Percentiles rank a stretch among this genome's conserved stretches.
Evolutionary conservation across 495 filamentous ascomycete genomes (phyloP).

Genomic region (Aspergillus mulundensis): DNA sequence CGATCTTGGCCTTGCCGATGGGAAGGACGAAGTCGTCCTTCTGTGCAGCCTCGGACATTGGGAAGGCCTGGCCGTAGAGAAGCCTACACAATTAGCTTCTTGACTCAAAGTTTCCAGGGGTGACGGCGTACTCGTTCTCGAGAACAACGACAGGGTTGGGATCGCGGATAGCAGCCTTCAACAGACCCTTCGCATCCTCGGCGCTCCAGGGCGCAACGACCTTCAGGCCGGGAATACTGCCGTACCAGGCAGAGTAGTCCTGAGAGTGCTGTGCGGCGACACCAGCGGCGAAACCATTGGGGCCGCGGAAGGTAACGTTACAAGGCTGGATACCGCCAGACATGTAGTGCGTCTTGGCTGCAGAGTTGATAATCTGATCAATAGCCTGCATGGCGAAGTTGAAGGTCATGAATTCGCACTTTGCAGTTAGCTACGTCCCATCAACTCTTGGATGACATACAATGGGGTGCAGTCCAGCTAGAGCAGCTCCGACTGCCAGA

Average conservation of each 20-base stretch:
- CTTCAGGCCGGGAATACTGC: slow-evolving; percentile 94
- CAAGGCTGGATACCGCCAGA: slow-evolving; percentile 98
- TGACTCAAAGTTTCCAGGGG: not conserved
- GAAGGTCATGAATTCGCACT: slow-evolving; percentile 99
- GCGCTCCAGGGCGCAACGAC: slow-evolving; percentile 93
- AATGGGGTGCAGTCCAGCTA: slow-evolving; percentile 89
- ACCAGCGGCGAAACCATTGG: slow-evolving; percentile 95
- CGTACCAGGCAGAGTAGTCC: slow-evolving; percentile 98
- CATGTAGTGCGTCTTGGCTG: slow-evolving; percentile 99
- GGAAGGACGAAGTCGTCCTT: slow-evolving; percentile 93
- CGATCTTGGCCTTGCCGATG: slow-evolving; percentile 97
- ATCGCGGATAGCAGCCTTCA: slow-evolving; percentile 97
- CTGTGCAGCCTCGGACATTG: slow-evolving; percentile 93
- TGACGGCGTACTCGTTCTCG: slow-evolving; percentile 79
- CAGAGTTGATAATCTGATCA: slow-evolving; percentile 99
- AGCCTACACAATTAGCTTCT: slow-evolving; percentile 49
- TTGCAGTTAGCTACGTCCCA: slow-evolving; percentile 10
- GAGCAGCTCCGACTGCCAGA: slow-evolving; percentile 87
- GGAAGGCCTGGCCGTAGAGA: slow-evolving; percentile 89
- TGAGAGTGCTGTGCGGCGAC: slow-evolving; percentile 98
- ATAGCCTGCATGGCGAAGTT: slow-evolving; percentile 99
- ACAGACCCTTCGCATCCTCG: slow-evolving; percentile 94
- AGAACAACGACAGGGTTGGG: slow-evolving; percentile 94
- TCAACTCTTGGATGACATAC: slow-evolving; percentile 49
- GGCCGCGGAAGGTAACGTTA: slow-evolving; percentile 98